These are phyloP conservation scores for Sugiyamaella castrensis DNA, from an alignment of 1,139 yeast species.

Conservation along the genomic window DNA sequence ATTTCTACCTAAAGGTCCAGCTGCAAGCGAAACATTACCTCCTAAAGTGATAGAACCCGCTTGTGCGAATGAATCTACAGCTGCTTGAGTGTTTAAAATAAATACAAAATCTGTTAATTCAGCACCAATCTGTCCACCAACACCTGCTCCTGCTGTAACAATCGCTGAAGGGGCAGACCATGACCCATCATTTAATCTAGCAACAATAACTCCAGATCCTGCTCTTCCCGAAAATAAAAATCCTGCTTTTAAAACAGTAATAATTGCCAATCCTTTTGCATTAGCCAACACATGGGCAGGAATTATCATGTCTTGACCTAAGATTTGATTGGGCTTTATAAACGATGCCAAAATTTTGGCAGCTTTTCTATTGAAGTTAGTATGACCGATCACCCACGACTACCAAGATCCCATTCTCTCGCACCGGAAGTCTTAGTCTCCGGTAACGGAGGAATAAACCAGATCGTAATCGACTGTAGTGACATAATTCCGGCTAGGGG, in stretches of 20 bases:
- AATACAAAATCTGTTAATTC: conserved; percentile 96
- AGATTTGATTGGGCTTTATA: conserved; percentile 90
- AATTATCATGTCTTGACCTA: conserved; percentile 82
- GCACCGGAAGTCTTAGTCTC: too few relatives aligned
- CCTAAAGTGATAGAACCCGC: conserved; percentile 93
- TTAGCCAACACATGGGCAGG: conserved; percentile 85
- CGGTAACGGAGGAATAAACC: too few relatives aligned
- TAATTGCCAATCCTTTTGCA: conserved; percentile 88
- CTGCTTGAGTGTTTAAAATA: conserved; percentile 78
- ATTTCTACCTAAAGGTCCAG: conserved; percentile 95
- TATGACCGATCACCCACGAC: too few relatives aligned
- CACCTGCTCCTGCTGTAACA: conserved; percentile 97
- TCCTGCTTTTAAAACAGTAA: conserved; percentile 96
- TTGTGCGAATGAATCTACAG: conserved; percentile 93
- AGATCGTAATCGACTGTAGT: too few relatives aligned
- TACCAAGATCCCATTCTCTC: too few relatives aligned
- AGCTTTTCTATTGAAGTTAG: conserved; percentile 60
- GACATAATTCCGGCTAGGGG: too few relatives aligned
- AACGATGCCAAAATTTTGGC: conserved; percentile 88
- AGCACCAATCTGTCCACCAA: conserved; percentile 96
- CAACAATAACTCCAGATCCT: conserved; percentile 94
- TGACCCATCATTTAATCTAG: conserved; percentile 84
- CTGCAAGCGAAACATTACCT: conserved; percentile 95
- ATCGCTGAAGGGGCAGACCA: conserved; percentile 99
- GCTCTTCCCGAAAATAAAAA: conserved; percentile 95